phyloP scores from a whole-genome alignment of 2,329 filamentous ascomycete species.

The Ilyonectria destructans region DNA sequence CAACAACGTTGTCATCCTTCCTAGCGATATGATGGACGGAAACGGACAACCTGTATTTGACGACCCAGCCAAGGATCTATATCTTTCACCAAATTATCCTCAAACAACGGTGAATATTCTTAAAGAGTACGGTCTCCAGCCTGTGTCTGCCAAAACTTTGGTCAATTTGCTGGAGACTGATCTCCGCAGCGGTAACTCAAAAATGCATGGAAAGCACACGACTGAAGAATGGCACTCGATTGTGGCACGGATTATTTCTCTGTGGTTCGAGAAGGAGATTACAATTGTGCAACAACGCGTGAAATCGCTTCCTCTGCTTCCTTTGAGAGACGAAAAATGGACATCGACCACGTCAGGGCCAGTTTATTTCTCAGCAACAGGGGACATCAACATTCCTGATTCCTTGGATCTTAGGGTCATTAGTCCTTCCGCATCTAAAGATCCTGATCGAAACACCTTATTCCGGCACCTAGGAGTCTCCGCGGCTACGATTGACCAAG shows the following conservation, averaged over 20 bases:
- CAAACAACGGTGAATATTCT: neutral
- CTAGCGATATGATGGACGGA: neutral
- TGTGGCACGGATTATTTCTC: constrained; percentile 6
- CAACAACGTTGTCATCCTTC: neutral
- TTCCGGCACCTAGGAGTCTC: constrained; percentile 29
- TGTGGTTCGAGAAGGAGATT: neutral
- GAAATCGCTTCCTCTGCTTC: constrained; percentile 13
- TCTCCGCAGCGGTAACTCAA: constrained; percentile 14
- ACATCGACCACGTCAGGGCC: neutral
- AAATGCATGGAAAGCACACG: constrained; percentile 4
- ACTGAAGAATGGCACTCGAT: constrained; percentile 31
- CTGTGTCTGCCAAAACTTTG: fast-evolving
- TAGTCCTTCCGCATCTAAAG: neutral
- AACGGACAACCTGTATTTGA: constrained; percentile 32
- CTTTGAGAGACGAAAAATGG: constrained; percentile 25
- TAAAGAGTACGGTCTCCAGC: constrained; percentile 7
- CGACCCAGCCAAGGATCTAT: constrained; percentile 19
- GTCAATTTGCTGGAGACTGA: constrained; percentile 16
- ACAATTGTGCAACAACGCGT: neutral
- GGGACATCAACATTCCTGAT: constrained; percentile 6
- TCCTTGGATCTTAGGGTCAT: constrained; percentile 20
- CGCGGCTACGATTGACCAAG: constrained; percentile 6
- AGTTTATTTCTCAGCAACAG: constrained; percentile 27
- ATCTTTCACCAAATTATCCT: constrained; percentile 29
- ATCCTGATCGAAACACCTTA: neutral